Evolutionary conservation across 2,329 filamentous ascomycete species (phyloP), one percentile per base, ranked within the genome.

Genomic region (Arthrobotrys iridis): DNA sequence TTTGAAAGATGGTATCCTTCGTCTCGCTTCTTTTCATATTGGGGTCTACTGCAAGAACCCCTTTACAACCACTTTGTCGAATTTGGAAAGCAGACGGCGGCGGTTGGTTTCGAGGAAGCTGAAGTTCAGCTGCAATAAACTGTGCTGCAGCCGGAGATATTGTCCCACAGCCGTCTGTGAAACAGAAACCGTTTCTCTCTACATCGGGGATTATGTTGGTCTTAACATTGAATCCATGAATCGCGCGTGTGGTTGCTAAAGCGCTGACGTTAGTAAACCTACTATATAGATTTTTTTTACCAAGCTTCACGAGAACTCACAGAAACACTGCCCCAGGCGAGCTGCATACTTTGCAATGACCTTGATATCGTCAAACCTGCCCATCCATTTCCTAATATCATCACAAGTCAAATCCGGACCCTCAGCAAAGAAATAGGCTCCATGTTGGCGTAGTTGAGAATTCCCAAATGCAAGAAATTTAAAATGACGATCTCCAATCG

Each of bases 391-490:
- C 3, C 94, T 90, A 68, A 99, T 97, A 57, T 90, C 85, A 15
- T 90, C 87, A 62, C 92, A 92, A 0, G 88, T 90, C 5, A 91
- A 80, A 64, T 88, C 84, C 0, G 87, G 84, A 0, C 88, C 88
- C 0, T 91, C 87, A 3, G 92, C 90, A 81, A 98, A 98, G 82
- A 99, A 97, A 80, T 95, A 98, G 0, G 92, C 93, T 0, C 93
- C 91, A 78, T 94, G 89, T 80, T 98, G 93, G 59, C 94, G 88
- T 73, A 99, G 91, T 79, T 99, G 95, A 0, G 95, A 97, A 81
- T 95, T 98, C 0, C 95, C 94, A 83, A 93, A 97, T 0, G 94
- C 95, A 24, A 99, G 87, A 77, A 98, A 98, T 78, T 94, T 87
- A 81, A 93, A 99, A 71, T 88, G 88, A 5, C 92, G 89, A 77